These are phyloP conservation scores for Vicia villosa DNA, from an alignment of 306 rosid genomes.

Conservation along the genomic window DNA sequence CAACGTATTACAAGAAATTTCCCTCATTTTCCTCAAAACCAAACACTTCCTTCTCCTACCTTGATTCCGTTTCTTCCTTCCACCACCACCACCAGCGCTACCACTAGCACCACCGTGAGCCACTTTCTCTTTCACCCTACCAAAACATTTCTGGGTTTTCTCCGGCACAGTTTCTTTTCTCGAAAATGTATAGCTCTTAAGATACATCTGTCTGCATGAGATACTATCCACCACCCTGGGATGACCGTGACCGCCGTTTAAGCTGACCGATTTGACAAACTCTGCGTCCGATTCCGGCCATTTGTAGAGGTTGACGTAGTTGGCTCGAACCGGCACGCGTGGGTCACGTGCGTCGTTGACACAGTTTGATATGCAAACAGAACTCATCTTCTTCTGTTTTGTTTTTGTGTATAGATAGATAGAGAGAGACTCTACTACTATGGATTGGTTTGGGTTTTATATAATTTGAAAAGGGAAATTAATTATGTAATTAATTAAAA, in stretches of 20 bases:
- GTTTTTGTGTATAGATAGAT: no score
- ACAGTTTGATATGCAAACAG: slow-evolving; percentile 76
- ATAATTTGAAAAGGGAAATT: slow-evolving; percentile 20
- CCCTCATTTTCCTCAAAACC: slow-evolving; percentile 70
- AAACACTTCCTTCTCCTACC: slow-evolving; percentile 50
- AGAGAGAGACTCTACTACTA: no score
- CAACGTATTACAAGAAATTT: slow-evolving; percentile 51
- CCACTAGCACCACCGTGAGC: slow-evolving; percentile 2
- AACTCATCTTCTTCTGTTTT: slow-evolving; percentile 33
- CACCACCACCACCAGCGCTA: background rate
- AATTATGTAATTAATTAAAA: background rate
- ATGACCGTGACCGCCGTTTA: slow-evolving; percentile 40
- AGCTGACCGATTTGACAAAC: slow-evolving; percentile 64
- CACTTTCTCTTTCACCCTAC: slow-evolving; percentile 61
- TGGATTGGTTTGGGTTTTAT: background rate
- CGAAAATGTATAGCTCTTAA: slow-evolving; percentile 79
- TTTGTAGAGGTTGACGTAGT: slow-evolving; percentile 74
- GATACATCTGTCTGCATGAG: slow-evolving; percentile 88
- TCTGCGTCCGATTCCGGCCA: slow-evolving; percentile 92
- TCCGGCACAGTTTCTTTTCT: slow-evolving; percentile 71
- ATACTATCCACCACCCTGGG: slow-evolving; percentile 79
- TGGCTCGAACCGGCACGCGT: slow-evolving; percentile 67
- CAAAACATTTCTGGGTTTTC: slow-evolving; percentile 73
- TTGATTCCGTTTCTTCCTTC: background rate
- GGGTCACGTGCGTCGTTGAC: slow-evolving; percentile 68